Evolutionary conservation across 176 grass and related monocot genomes (phyloP).

Genomic region (Rhipidocladum racemiflorum): DNA sequence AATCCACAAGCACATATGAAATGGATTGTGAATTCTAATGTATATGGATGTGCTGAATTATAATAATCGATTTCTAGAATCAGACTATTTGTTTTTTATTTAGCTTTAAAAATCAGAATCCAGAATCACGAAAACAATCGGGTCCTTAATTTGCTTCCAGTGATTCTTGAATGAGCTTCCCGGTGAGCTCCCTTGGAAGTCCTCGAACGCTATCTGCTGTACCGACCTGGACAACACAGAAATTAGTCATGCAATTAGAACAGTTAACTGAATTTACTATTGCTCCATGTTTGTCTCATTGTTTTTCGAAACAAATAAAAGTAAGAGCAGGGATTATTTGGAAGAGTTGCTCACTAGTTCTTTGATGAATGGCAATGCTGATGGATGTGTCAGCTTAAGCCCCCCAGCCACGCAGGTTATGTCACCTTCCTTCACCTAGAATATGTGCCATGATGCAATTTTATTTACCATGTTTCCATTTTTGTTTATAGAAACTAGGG

Average conservation of each 20-base stretch:
- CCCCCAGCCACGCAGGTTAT: slow-evolving; percentile 80
- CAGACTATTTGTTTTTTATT: too few relatives aligned
- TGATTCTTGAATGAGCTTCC: slow-evolving; percentile 56
- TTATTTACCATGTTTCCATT: neutral
- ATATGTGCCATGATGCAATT: neutral
- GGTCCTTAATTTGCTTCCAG: slow-evolving; percentile 4
- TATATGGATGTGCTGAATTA: too few relatives aligned
- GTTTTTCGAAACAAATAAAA: neutral
- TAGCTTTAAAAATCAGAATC: too few relatives aligned
- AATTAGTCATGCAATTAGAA: neutral
- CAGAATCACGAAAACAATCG: too few relatives aligned
- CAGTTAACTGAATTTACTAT: neutral
- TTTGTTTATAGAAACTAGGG: too few relatives aligned
- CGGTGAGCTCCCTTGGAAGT: slow-evolving; percentile 63
- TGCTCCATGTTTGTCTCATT: neutral
- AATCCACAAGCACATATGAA: too few relatives aligned
- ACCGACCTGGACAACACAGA: slow-evolving; percentile 39
- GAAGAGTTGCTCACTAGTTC: slow-evolving; percentile 43
- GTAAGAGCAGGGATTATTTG: neutral
- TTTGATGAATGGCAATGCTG: slow-evolving; percentile 56
- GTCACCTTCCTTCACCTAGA: slow-evolving; percentile 48
- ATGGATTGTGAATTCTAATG: too few relatives aligned
- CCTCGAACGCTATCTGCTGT: slow-evolving; percentile 75
- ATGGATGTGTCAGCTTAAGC: slow-evolving; percentile 67
- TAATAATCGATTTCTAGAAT: too few relatives aligned